Evolutionary conservation across 495 filamentous ascomycete genomes (phyloP).

Genomic region (Corynascus novoguineensis): DNA sequence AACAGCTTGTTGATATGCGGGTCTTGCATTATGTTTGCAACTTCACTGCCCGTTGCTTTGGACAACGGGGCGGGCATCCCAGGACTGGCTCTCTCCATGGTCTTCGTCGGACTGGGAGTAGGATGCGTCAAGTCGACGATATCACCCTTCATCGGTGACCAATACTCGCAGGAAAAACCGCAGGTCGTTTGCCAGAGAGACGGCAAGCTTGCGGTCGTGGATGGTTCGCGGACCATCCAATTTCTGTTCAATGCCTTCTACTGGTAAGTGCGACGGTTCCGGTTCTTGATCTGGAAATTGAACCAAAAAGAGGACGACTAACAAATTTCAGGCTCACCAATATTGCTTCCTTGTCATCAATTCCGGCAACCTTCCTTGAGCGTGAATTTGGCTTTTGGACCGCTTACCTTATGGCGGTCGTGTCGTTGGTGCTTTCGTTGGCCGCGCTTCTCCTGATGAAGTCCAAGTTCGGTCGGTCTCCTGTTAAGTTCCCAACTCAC

Average conservation of each 20-base stretch:
- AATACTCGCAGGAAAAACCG: slow-evolving; percentile 37
- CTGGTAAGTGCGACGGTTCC: slow-evolving; percentile 40
- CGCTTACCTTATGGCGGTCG: slow-evolving; percentile 42
- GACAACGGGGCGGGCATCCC: slow-evolving; percentile 42
- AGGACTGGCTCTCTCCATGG: slow-evolving; percentile 33
- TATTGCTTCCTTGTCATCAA: slow-evolving; percentile 42
- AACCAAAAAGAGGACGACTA: too few relatives aligned
- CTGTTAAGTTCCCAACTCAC: slow-evolving; percentile 22
- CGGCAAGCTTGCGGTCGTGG: slow-evolving; percentile 39
- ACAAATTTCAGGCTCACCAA: slow-evolving; percentile 44
- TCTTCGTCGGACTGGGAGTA: slow-evolving; percentile 47
- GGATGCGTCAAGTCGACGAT: slow-evolving; percentile 52
- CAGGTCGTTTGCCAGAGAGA: slow-evolving; percentile 30
- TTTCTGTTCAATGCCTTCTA: slow-evolving; percentile 49
- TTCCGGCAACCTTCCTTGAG: slow-evolving; percentile 44
- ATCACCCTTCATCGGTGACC: slow-evolving; percentile 45
- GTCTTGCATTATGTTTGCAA: slow-evolving; percentile 45
- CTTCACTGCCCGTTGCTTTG: slow-evolving; percentile 46
- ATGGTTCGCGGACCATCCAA: slow-evolving; percentile 42
- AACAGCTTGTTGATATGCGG: slow-evolving; percentile 28
- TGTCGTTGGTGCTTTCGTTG: slow-evolving; percentile 31
- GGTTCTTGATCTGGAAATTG: too few relatives aligned
- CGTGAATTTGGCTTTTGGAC: slow-evolving; percentile 43
- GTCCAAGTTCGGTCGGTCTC: slow-evolving; percentile 24
- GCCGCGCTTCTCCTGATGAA: not conserved